Evolutionary conservation across 192 early-diverging fungal genomes (phyloP), one percentile per base, ranked within the genome.

Genomic region (Dissophora ornata): DNA sequence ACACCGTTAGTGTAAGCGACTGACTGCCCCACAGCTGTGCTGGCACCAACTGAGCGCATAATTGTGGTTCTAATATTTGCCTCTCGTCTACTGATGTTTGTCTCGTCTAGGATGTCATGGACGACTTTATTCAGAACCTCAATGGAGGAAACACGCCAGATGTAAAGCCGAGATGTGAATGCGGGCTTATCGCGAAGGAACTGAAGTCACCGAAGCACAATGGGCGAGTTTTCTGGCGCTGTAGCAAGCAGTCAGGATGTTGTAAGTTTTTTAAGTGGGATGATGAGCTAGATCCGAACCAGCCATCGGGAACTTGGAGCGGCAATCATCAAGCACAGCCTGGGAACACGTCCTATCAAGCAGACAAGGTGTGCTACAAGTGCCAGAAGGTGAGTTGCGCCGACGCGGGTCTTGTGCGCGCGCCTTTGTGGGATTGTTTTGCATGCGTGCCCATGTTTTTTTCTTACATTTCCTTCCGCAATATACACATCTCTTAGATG

Each of bases 211-310:
- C 38, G 11, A 69, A 68, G 26, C 51, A 69, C 32, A 32, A 47
- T 10, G 45, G 47, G 2, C 54, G 51, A 5, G 11, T 30, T 18
- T 80, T 51, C 29, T 71, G 54, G 60, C 24, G 33, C 6, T 80
- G 70, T 28, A 66, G 56, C 22, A 73, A 71, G 30, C 53, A 48
- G n/a, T n/a, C n/a, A 9, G 56, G 18, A 1, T 59, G 56, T 0
- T 92, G 90, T 50, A 67, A 59, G 5, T 92, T 82, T 53, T 91
- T 92, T 65, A 41, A 77, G 24, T 91, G 90, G 90, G 80, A 68
- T 9, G 90, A 92, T 40, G 73, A 67, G 29, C 13, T 51, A 7
- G 44, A 54, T 2, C 15, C 18, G 10, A 22, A 46, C 2, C 58
- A 54, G 16, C 5, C 22, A 32, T 22, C 54, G 19, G 38, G 34